Conservation (phyloP, 805 yeast genomes). For the Ogataea methylovora region DNA sequence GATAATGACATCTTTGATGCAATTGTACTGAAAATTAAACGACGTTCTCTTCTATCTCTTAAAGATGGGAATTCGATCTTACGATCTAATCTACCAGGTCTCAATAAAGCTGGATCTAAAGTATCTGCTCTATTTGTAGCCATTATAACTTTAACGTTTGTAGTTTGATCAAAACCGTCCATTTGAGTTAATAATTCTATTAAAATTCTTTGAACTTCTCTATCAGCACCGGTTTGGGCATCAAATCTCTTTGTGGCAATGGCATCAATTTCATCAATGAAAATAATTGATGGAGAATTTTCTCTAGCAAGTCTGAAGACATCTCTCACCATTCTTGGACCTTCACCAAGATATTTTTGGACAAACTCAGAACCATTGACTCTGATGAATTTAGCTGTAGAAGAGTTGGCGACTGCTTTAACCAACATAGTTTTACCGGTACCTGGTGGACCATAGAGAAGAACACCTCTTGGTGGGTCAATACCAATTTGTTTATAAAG, state of each 20-base stretch:
- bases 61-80: constrained; percentile 95
- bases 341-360: constrained; percentile 97
- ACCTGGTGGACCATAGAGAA: constrained; percentile 99
- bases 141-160: constrained; percentile 97
- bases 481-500: constrained; percentile 96
- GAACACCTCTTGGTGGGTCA: constrained; percentile 97
- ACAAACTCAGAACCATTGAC: constrained; percentile 98
- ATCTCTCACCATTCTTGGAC: constrained; percentile 99
- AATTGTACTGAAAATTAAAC: constrained; percentile 90
- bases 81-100: constrained; percentile 98
- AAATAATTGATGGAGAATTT: constrained; percentile 93
- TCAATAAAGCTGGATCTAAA: constrained; percentile 92
- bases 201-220: constrained; percentile 97
- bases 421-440: constrained; percentile 99
- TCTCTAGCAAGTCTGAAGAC: constrained; percentile 96
- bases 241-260: constrained; percentile 98
- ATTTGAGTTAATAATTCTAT: constrained; percentile 94
- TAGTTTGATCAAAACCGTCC: constrained; percentile 97
- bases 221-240: constrained; percentile 99
- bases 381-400: constrained; percentile 93
- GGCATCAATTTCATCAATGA: constrained; percentile 98
- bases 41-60: constrained; percentile 96
- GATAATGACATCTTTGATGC: constrained; percentile 97
- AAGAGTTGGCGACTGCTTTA: constrained; percentile 95
- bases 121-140: constrained; percentile 99